Base-by-base conservation (phyloP, 2,329 filamentous ascomycete species). In the Malbranchea cinnamomea region DNA sequence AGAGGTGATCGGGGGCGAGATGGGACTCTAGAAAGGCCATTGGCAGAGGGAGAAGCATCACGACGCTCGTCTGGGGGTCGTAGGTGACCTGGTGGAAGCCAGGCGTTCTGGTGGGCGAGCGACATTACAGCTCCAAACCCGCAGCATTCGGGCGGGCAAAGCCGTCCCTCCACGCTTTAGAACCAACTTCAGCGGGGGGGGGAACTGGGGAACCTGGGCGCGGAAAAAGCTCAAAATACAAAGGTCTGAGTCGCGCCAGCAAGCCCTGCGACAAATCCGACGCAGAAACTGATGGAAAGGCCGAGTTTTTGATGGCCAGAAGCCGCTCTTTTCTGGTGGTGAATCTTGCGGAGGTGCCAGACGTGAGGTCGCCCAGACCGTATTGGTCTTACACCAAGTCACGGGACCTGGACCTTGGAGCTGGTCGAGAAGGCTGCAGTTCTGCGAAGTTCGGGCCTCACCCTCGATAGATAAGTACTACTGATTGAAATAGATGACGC, bases 91-190 rank as follows among this genome's bases (percentile, higher is more conserved):
- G 71, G 67, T 44, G 71, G 64, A 40, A 66, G 66, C 75, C 76
- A 79, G 64, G 67, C 60, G 61, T 75, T 71, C 59, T 71, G 67
- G 59, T 74, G 74, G 57, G 66, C 60, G 59, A 74, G 62, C 54
- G 74, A 74, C 73, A 78, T 78, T 54, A 30, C 27, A 56, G 53
- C 54, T 52, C 53, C 48, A 49, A 57, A 52, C 53, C 56, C 56
- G 56, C 56, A 50, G 47, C 49, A 51, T 47, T 56, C 50, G 54
- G 54, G 53, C 48, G 53, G 52, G 51, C 47, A 51, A 54, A 53
- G 50, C 46, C 48, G 52, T 48, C 54, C 47, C 54, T 59, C 57
- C 55, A 56, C 56, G 51, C 52, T 56, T 53, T 34, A 30, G 31
- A 37, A 48, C 48, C 44, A 52, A 41, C 43, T 44, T 41, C 47